These are phyloP conservation scores for Musa balbisiana DNA, from an alignment of 202 grass and related monocot genomes.

Conservation along the genomic window DNA sequence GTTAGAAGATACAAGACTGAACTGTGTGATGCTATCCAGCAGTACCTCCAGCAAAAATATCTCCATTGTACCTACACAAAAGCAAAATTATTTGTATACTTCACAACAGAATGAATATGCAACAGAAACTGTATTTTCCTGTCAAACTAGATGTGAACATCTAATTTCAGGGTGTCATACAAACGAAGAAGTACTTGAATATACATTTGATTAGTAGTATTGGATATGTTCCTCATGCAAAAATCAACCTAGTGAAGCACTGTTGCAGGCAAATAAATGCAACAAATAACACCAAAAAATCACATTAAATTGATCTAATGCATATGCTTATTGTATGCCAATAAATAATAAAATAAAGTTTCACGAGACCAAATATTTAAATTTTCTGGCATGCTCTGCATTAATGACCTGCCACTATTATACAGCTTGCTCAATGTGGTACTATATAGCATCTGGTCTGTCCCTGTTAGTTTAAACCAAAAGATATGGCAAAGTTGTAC, in stretches of 20 bases:
- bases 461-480: too few species aligned
- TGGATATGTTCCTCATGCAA: too few species aligned
- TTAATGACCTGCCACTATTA: not conserved
- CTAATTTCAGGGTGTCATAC: not conserved
- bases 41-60: conserved; percentile 31
- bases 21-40: conserved; percentile 35
- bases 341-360: too few species aligned
- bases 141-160: not conserved
- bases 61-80: conserved; percentile 31
- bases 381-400: not conserved
- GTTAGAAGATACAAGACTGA: conserved; percentile 31
- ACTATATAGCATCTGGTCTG: not conserved
- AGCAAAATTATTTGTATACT: not conserved
- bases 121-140: not conserved
- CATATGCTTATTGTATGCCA: too few species aligned
- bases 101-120: not conserved
- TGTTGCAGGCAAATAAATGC: too few species aligned
- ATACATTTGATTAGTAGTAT: too few species aligned
- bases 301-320: too few species aligned
- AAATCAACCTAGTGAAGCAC: too few species aligned
- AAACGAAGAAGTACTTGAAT: not conserved
- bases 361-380: too few species aligned
- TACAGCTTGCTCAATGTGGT: not conserved
- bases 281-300: too few species aligned
- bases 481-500: not conserved